Evolutionary conservation across 1,139 yeast species (phyloP).

Genomic region (Yamadazyma sp.): DNA sequence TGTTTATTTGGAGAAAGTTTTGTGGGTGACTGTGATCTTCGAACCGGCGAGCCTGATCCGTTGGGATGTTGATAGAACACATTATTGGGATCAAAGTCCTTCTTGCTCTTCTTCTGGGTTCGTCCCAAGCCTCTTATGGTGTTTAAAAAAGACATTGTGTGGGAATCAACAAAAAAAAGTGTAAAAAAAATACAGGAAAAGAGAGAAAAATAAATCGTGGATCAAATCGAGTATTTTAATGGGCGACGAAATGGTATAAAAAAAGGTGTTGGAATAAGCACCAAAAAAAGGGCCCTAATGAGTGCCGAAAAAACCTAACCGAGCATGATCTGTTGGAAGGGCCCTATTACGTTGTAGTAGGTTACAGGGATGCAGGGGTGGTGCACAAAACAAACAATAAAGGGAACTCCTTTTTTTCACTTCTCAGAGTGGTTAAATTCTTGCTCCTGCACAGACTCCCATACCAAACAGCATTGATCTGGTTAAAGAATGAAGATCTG

Average conservation of each 20-base stretch:
- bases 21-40: constrained; percentile 39
- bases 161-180: too few relatives aligned
- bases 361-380: too few relatives aligned
- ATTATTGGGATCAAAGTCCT: constrained; percentile 36
- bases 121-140: constrained; percentile 64
- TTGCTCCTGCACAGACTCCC: neutral
- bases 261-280: too few relatives aligned
- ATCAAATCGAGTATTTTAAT: too few relatives aligned
- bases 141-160: constrained; percentile 43
- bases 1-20: constrained; percentile 32
- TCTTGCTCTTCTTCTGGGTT: constrained; percentile 55
- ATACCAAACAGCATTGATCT: neutral
- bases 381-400: too few relatives aligned
- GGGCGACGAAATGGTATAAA: too few relatives aligned
- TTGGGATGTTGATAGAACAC: constrained; percentile 35
- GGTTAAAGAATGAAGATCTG: neutral
- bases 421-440: neutral
- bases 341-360: too few relatives aligned
- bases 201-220: too few relatives aligned
- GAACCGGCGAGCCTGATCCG: constrained; percentile 32
- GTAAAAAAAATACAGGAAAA: too few relatives aligned
- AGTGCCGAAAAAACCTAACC: too few relatives aligned
- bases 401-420: neutral
- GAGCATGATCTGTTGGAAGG: too few relatives aligned
- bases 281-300: too few relatives aligned